Base-by-base conservation (phyloP, 164 flowering plant genomes). In the Houttuynia cordata region DNA sequence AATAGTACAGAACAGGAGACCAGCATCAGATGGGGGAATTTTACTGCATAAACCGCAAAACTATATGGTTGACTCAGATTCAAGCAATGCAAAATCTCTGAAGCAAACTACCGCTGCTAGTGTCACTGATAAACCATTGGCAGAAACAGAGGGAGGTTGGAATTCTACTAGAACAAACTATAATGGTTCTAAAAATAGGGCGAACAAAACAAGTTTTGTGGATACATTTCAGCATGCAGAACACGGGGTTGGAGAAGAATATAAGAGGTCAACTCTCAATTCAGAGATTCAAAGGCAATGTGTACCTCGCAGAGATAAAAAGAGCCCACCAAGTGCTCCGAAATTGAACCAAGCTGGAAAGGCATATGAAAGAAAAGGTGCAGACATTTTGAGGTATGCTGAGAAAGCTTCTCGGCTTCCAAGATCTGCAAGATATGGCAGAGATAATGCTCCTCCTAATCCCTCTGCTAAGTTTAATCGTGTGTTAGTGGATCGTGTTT, bases 1-100 rank as follows among this genome's bases (percentile, higher is more conserved):
- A 66, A 37, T 90, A 18, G 86, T 72, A 53, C 83, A 75, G 63
- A 68, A 68, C 67, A 83, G 78, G 76, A 40, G 81, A 54, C 88
- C 91, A 51, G 15, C 52, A 25, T 71, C 72, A 24, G 84, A 78
- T 78, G 86, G 82, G 42, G 62, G 70, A 67, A 83, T 78, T 59
- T 39, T 68, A 24, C 37, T 57, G 23, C 58, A 50, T 49, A 61
- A 64, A n/a, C 42, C 76, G 8, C 63, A 53, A 56, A 80, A 71
- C 22, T 71, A 51, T 58, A 63, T 88, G 81, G 87, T 81, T 60
- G 87, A 81, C 52, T 74, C 82, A 12, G 59, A 69, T 20, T 71
- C 87, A 12, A 54, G 79, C 53, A 73, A 70, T 73, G 80, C 67
- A 53, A 85, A 81, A 65, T 55, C 79, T 21, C 66, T 64, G 21